A percentile compares a stretch with the other conserved stretches of the same genome.
phyloP scores from a whole-genome alignment of 208 protist species.

The Endotrypanum monterogeii region DNA sequence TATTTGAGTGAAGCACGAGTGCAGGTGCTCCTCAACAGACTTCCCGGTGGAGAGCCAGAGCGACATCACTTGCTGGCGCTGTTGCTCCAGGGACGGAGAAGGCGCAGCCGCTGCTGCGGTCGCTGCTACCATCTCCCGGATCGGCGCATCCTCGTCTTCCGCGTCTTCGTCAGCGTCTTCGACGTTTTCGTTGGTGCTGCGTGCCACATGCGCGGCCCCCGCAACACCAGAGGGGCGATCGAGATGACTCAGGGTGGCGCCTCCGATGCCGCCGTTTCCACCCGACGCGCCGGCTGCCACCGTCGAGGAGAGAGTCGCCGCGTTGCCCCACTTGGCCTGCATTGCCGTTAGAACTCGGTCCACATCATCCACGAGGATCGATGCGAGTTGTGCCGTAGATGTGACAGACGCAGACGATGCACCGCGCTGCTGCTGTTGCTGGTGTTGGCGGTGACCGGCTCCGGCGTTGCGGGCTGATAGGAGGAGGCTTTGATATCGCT shows the following conservation, averaged over 20 bases:
- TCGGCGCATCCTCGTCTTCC: constrained; percentile 6
- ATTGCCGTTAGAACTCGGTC: constrained; percentile 76
- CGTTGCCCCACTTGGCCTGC: constrained; percentile 58
- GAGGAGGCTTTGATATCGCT: constrained; percentile 62
- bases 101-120: constrained; percentile 3
- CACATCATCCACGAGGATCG: constrained; percentile 77
- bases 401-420: neutral
- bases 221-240: neutral
- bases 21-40: constrained; percentile 42
- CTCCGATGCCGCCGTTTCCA: neutral
- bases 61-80: constrained; percentile 35
- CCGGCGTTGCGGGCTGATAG: constrained; percentile 28
- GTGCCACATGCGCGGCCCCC: neutral
- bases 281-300: neutral
- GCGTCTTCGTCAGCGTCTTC: neutral
- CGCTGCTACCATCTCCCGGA: neutral
- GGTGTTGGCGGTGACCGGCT: constrained; percentile 19
- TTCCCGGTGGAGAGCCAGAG: constrained; percentile 48
- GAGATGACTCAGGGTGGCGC: neutral
- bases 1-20: constrained; percentile 55
- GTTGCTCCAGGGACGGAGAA: constrained; percentile 25
- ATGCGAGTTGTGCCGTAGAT: constrained; percentile 34
- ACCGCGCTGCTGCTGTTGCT: constrained; percentile 20
- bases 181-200: too few relatives aligned
- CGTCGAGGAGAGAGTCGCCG: constrained; percentile 19